Evolutionary conservation across 2,329 filamentous ascomycete species (phyloP), one percentile per base, ranked within the genome.

Genomic region (Talaromyces amestolkiae): DNA sequence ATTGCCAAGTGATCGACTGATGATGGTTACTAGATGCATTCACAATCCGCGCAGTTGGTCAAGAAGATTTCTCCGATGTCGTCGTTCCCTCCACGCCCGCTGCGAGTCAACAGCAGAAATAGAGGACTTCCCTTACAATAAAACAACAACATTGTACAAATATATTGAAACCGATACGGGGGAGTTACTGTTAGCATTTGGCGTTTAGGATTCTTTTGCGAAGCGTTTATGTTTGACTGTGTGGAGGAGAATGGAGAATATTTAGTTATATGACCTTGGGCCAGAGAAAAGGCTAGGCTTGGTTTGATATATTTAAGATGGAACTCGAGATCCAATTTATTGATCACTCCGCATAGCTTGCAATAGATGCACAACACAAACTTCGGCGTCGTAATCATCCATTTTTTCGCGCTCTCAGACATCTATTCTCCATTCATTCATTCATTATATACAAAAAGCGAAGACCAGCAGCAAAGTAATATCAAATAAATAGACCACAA

Each of bases 51-150:
- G 92, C 92, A 63, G 91, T 99, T 74, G 92, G 94, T 51, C 95
- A 98, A 80, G 95, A 98, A 78, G 92, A 97, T 70, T 99, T 99
- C 81, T 91, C 93, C 65, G 95, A 99, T 76, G 93, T 98, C 72
- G 89, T 92, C 76, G 89, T 98, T 43, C 95, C 95, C 33, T 91
- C 92, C 76, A 83, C 85, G 61, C 89, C 61, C 17, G 37, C 49
- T 47, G 19, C 39, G 13, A 47, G 39, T 13, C 51, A 63, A 49
- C 39, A 47, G 43, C 53, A 56, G 31, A 56, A 56, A 37, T 56
- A 56, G 53, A 17, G 15, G 39, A 22, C 51, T 37, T 19, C 13
- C 19, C 3, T 45, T 24, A 2, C 39, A n/a, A 19, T 58, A 35
- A 33, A 53, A 54, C 27, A 35, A 17, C 51, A 35, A 51, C 24